Percentiles rank a stretch among this genome's conserved stretches.
These are phyloP conservation scores for Xylaria acuta DNA, from an alignment of 495 filamentous ascomycete genomes.

Conservation along the genomic window DNA sequence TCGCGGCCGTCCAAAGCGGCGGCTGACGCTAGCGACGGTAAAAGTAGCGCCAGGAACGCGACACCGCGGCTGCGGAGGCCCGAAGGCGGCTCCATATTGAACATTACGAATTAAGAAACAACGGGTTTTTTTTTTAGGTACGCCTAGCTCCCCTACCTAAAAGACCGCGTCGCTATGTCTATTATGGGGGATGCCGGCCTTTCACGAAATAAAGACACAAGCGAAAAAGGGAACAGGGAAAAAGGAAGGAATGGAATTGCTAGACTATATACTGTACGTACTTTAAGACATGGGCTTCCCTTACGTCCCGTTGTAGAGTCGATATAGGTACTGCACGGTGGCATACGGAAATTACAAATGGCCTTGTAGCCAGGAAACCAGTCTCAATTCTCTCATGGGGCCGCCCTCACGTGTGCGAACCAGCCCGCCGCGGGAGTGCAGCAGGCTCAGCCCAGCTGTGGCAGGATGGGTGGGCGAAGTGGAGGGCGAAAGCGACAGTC, in stretches of 20 bases:
- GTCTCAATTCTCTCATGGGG: constrained; percentile 15
- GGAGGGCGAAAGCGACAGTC: not conserved
- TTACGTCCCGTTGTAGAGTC: not conserved
- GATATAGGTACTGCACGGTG: not conserved
- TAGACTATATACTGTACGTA: constrained; percentile 2
- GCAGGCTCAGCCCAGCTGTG: not conserved
- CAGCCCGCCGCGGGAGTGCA: not conserved
- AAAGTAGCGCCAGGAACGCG: constrained; percentile 29
- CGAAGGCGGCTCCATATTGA: constrained; percentile 33
- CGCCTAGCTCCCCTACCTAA: not conserved
- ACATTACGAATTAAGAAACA: constrained; percentile 31
- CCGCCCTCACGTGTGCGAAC: not conserved
- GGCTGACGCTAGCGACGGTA: constrained; percentile 25
- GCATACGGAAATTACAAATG: constrained; percentile 15
- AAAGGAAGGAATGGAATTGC: not conserved
- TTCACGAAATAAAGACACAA: not conserved
- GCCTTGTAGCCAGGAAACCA: not conserved
- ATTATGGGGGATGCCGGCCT: constrained; percentile 5
- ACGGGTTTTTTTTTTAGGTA: not conserved
- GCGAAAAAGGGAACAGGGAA: not conserved
- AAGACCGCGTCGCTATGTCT: constrained; percentile 2
- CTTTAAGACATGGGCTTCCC: not conserved
- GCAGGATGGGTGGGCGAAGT: not conserved
- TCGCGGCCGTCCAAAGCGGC: constrained; percentile 41
- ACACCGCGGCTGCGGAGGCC: constrained; percentile 36